A percentile compares a stretch with the other conserved stretches of the same genome.
These are phyloP conservation scores for Botrytis aclada DNA, from an alignment of 2,329 filamentous ascomycete species.

Conservation along the genomic window DNA sequence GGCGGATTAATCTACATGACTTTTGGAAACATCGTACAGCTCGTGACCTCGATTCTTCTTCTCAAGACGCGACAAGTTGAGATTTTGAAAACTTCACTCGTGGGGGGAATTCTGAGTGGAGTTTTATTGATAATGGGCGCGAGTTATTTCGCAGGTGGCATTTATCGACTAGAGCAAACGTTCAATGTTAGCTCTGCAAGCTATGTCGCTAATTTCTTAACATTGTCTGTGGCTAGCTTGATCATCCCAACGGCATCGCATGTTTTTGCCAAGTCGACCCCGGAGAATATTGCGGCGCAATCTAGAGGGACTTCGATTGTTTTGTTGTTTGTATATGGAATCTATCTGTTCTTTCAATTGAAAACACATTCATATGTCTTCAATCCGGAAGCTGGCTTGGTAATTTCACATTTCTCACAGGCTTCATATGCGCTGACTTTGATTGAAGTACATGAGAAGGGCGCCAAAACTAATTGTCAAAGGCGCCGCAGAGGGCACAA, in stretches of 20 bases:
- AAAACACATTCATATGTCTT: slow-evolving; percentile 12
- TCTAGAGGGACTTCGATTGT: slow-evolving; percentile 27
- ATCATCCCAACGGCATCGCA: slow-evolving; percentile 89
- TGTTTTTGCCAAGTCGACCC: slow-evolving; percentile 38
- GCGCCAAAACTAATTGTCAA: slow-evolving; percentile 48
- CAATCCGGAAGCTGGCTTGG: neutral
- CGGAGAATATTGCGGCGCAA: neutral
- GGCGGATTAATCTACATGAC: slow-evolving; percentile 82
- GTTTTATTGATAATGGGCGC: slow-evolving; percentile 46
- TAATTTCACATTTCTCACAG: neutral
- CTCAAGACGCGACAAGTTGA: slow-evolving; percentile 46
- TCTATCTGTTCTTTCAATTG: neutral
- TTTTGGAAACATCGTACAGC: slow-evolving; percentile 74
- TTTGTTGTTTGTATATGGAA: slow-evolving; percentile 31
- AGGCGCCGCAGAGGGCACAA: slow-evolving; percentile 59
- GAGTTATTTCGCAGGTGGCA: slow-evolving; percentile 72
- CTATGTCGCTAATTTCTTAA: slow-evolving; percentile 68
- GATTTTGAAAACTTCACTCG: slow-evolving; percentile 85
- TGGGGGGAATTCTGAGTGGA: slow-evolving; percentile 82
- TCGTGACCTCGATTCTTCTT: slow-evolving; percentile 30
- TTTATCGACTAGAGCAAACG: slow-evolving; percentile 72
- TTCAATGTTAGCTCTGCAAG: slow-evolving; percentile 90
- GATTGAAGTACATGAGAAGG: slow-evolving; percentile 25
- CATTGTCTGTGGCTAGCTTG: slow-evolving; percentile 70
- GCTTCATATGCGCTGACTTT: slow-evolving; percentile 36